Base-by-base conservation (phyloP, 208 protist species). In the Trypanosoma boissoni region DNA sequence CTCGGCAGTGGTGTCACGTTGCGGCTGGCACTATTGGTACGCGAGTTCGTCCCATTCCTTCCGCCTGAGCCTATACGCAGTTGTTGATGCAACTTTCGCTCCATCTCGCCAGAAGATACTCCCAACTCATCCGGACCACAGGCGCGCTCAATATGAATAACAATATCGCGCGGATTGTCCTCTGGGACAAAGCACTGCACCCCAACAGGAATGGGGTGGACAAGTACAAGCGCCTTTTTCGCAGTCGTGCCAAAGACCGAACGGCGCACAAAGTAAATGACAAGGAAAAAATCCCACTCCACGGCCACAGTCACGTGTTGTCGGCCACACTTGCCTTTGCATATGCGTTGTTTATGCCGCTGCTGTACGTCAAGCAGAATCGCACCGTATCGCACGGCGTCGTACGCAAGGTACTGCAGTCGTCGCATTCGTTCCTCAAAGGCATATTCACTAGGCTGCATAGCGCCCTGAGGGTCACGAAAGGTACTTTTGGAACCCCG, bases 201-300 rank as follows among this genome's bases (percentile, higher is more conserved):
- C 52, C 83, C 87, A 39, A 54, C 53, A 23, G 74, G 73, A 20
- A 95, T 50, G 21, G 88, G 88, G 67, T 95, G 88, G 34, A 95
- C 80, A 16, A 92, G 34, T 76, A 87, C 82, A 45, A 83, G 76
- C 20, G 68, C 67, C 49, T 72, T 72, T 3, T 60, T 70, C 7
- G 64, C 66, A 37, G 68, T 68, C 53, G 69, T 62, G 39, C 78
- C 64, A 28, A 92, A 64, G 1, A 56, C 51, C 20, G 71, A 52
- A 27, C 66, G 78, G 68, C 75, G 78, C 53, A 88, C 80, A 54
- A 91, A 90, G 59, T 78, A 83, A 26, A 94, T 49, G 44, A 94
- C 77, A 53, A 92, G 68, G 56, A 91, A 74, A 29, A 87, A 76
- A 62, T 85, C 73, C 70, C 87, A 94, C 73, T 94, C 83, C 16